phyloP scores from a whole-genome alignment of 345 rosid species.

The Eucalyptus marginata region DNA sequence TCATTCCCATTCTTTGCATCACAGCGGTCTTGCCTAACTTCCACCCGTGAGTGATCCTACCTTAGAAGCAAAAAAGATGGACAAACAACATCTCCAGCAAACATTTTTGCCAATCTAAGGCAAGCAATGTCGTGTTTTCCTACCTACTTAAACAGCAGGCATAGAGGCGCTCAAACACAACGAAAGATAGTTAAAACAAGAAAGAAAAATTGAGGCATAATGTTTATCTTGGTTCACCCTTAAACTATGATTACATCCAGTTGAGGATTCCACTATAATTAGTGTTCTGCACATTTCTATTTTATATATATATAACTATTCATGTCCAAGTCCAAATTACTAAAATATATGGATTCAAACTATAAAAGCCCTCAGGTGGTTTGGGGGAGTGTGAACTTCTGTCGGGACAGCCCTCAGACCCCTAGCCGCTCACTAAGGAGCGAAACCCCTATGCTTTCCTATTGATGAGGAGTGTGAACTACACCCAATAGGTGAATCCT shows the following conservation, averaged over 20 bases:
- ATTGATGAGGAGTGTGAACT: no score
- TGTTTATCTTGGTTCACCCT: background rate
- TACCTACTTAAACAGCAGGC: background rate
- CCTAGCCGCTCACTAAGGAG: no score
- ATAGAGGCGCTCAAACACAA: background rate
- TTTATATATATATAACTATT: no score
- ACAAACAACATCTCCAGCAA: background rate
- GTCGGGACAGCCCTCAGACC: fast-evolving
- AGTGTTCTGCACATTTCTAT: no score
- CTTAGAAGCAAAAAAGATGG: background rate
- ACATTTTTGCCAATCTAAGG: background rate
- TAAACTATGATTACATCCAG: background rate
- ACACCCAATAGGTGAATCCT: background rate
- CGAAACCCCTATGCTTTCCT: no score
- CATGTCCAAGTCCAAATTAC: no score
- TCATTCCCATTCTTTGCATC: background rate
- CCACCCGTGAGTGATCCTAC: background rate
- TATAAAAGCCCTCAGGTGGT: no score
- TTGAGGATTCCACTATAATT: background rate
- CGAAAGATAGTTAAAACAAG: background rate
- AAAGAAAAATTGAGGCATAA: background rate
- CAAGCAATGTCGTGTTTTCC: background rate
- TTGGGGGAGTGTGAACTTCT: no score
- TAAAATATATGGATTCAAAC: no score
- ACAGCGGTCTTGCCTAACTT: background rate